Conservation (phyloP, 345 rosid genomes). For the Noccaea bulbosa region DNA sequence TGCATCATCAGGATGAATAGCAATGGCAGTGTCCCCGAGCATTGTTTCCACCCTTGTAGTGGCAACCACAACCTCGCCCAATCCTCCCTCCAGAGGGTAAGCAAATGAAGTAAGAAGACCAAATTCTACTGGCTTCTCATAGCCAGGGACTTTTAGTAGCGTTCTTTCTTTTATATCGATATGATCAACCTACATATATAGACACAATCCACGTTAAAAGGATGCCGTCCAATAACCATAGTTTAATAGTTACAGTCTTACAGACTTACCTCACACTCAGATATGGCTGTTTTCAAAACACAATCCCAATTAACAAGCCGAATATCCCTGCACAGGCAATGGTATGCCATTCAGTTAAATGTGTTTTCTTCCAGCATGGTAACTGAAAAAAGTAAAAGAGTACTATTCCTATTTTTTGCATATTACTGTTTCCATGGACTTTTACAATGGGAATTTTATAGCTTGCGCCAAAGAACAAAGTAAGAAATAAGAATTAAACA, state of each 20-base stretch:
- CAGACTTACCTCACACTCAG: conserved; percentile 78
- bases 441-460: conserved; percentile 8
- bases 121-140: conserved; percentile 86
- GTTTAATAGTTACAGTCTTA: conserved; percentile 41
- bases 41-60: conserved; percentile 97
- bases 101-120: conserved; percentile 93
- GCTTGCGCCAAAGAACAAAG: conserved; percentile 11
- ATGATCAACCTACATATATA: conserved; percentile 72
- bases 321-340: conserved; percentile 60
- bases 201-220: conserved; percentile 34
- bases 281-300: conserved; percentile 78
- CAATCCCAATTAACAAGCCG: conserved; percentile 96
- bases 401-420: neutral
- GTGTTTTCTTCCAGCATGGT: conserved; percentile 2
- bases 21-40: conserved; percentile 98
- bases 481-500: conserved; percentile 15
- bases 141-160: conserved; percentile 71
- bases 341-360: conserved; percentile 14
- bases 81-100: conserved; percentile 75
- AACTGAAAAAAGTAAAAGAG: conserved; percentile 17
- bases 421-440: neutral
- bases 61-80: conserved; percentile 94
- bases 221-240: conserved; percentile 22
- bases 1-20: conserved; percentile 85
- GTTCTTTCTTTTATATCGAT: conserved; percentile 75